Conservation (phyloP, 768 basidiomycete genomes). For the Sarcomyxa edulis region DNA sequence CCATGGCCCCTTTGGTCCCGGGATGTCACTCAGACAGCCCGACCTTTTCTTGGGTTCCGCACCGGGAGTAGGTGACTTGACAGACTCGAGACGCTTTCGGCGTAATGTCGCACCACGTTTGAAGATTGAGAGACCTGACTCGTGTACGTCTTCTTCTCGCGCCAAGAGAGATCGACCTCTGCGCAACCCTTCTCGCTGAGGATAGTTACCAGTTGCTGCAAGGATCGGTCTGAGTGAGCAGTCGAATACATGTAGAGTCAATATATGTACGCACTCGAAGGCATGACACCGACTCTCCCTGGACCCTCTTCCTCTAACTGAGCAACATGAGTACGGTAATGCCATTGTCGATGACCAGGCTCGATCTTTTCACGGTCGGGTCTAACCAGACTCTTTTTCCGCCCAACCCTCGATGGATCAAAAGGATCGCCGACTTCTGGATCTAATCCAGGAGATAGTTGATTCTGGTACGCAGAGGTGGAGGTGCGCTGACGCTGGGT, state of each 20-base stretch:
- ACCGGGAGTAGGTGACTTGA: slow-evolving; percentile 30
- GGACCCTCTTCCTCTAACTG: slow-evolving; percentile 67
- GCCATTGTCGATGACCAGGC: slow-evolving; percentile 89
- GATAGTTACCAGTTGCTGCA: slow-evolving; percentile 76
- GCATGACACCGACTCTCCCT: slow-evolving; percentile 62
- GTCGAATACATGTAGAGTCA: slow-evolving; percentile 9
- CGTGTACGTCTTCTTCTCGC: slow-evolving; percentile 85
- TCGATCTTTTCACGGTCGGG: slow-evolving; percentile 97
- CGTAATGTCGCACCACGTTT: slow-evolving; percentile 80
- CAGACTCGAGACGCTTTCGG: slow-evolving; percentile 51
- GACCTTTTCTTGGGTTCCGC: slow-evolving; percentile 33
- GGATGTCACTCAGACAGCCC: slow-evolving; percentile 68
- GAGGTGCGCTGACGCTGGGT: slow-evolving; percentile 43
- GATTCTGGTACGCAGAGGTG: slow-evolving; percentile 39
- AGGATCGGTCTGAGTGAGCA: slow-evolving; percentile 5
- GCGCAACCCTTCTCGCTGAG: slow-evolving; percentile 54
- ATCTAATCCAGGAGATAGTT: slow-evolving; percentile 23
- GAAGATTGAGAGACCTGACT: slow-evolving; percentile 90
- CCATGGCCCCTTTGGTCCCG: slow-evolving; percentile 91
- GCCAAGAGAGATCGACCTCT: slow-evolving; percentile 88
- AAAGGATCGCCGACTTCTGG: slow-evolving; percentile 35
- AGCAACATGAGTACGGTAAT: slow-evolving; percentile 86
- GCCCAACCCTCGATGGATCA: slow-evolving; percentile 48
- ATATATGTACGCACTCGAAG: slow-evolving; percentile 63
- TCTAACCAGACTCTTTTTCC: slow-evolving; percentile 89